Base-by-base conservation (phyloP, 2,329 filamentous ascomycete genomes). In the Periconia sp. region DNA sequence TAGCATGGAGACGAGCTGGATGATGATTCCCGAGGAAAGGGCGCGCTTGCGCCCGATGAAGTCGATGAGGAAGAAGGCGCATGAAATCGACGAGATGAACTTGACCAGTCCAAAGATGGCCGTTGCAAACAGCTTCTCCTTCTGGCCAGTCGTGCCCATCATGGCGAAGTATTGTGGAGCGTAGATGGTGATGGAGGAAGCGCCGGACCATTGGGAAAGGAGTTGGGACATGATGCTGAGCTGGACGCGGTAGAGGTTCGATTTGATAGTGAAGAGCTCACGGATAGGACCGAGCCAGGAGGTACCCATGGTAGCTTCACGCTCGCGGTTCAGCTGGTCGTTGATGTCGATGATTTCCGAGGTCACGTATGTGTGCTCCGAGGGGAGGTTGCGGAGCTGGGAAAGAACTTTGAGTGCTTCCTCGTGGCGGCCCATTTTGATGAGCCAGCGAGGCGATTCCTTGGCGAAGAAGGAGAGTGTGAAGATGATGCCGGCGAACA, bases 61-160 rank as follows among this genome's bases (percentile, higher is more conserved):
- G 62, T 92, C 90, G 58, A 92, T 88, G 9, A 92, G 81, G 81
- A 92, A 91, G 49, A 92, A 79, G 0, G 89, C 89, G 69, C 89
- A 92, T 40, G 84, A 60, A 31, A 92, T 68, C 14, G 87, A 84
- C 0, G 86, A 81, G 7, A 83, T 69, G 50, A 92, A 82, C 67
- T 92, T 92, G 62, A 91, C 79, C 48, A 91, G 82, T 42, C 89
- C 89, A 50, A 92, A 91, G 47, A 93, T 84, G 3, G 84, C 88
- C 0, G 88, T 92, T 14, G 89, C 83, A 37, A 92, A 84, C 0
- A 92, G 82, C 50, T 85, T 85, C 70, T 91, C 86, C 43, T 86
- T 81, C 43, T 81, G 81, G 8, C 89, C 88, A 0, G 81, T 83
- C 45, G 89, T 84, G 5, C 89, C 90, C 40, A 92, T 81, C 53